Evolutionary conservation across 75 land plant genomes (phyloP).

Genomic region (Cunninghamia lanceolata): DNA sequence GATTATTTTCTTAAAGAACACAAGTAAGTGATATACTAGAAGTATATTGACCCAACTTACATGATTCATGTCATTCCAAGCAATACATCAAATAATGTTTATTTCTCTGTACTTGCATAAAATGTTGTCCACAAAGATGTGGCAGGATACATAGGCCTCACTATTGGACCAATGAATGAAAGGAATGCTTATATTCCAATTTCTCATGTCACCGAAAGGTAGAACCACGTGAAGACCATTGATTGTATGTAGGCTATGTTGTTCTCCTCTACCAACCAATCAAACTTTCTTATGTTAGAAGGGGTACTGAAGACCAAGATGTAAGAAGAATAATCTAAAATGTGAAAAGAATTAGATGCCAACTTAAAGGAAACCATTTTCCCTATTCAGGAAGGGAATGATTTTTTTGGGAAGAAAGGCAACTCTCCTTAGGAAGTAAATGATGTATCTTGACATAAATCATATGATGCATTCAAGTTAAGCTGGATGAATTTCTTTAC

Average conservation of each 20-base stretch:
- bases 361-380: neutral
- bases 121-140: conserved; percentile 92
- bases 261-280: conserved; percentile 89
- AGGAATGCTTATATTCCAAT: conserved; percentile 85
- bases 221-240: conserved; percentile 59
- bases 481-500: neutral
- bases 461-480: neutral
- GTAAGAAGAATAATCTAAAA: conserved; percentile 6
- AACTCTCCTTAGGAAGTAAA: neutral
- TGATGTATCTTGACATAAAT: neutral
- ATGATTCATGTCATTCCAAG: conserved; percentile 93
- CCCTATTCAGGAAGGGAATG: neutral
- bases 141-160: conserved; percentile 91
- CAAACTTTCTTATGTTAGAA: conserved; percentile 51
- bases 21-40: conserved; percentile 39
- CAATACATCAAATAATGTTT: conserved; percentile 92
- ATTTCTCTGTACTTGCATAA: conserved; percentile 91
- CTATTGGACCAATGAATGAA: conserved; percentile 81
- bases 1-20: conserved; percentile 39
- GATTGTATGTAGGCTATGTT: conserved; percentile 97
- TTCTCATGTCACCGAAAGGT: conserved; percentile 57
- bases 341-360: conserved; percentile 5
- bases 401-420: neutral
- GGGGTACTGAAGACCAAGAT: conserved; percentile 23
- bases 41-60: conserved; percentile 86